These are phyloP conservation scores for Podospora didyma DNA, from an alignment of 495 filamentous ascomycete genomes.

Conservation along the genomic window DNA sequence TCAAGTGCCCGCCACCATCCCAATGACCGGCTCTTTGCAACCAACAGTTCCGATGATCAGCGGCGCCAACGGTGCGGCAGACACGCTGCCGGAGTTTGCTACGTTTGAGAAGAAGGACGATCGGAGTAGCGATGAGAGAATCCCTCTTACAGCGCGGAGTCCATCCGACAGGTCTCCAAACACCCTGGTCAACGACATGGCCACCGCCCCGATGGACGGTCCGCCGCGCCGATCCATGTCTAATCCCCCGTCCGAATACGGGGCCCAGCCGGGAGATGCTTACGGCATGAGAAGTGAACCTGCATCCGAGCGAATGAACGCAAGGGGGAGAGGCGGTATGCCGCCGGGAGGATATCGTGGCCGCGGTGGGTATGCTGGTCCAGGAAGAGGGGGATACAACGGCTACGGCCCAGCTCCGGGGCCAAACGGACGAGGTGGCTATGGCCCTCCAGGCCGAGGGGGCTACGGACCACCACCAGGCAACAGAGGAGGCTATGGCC, in stretches of 20 bases:
- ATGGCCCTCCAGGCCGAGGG: conserved; percentile 39
- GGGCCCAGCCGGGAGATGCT: conserved; percentile 50
- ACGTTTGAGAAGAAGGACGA: conserved; percentile 68
- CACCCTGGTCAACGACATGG: conserved; percentile 29
- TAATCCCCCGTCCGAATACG: conserved; percentile 49
- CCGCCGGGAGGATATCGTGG: conserved; percentile 49
- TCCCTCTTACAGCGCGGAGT: conserved; percentile 71
- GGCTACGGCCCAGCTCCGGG: conserved; percentile 30
- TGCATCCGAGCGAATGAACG: conserved; percentile 57
- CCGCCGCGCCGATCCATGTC: conserved; percentile 31
- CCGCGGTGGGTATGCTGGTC: conserved; percentile 47
- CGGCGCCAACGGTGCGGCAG: conserved; percentile 44
- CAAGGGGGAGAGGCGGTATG: conserved; percentile 47
- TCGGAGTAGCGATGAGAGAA: conserved; percentile 68
- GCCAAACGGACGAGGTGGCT: conserved; percentile 32
- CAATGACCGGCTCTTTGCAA: conserved; percentile 42
- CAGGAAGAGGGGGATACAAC: conserved; percentile 36
- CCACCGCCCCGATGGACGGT: conserved; percentile 29
- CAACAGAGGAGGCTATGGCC: conserved; percentile 39
- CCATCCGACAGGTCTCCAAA: conserved; percentile 46
- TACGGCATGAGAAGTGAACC: conserved; percentile 56
- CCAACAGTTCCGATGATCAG: conserved; percentile 53
- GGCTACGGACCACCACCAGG: conserved; percentile 40
- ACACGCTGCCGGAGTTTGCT: conserved; percentile 70
- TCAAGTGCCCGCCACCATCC: conserved; percentile 37